A percentile compares a stretch with the other conserved stretches of the same genome.
Evolutionary conservation across 495 filamentous ascomycete genomes (phyloP).

Genomic region (Saxophila tyrrhenica): DNA sequence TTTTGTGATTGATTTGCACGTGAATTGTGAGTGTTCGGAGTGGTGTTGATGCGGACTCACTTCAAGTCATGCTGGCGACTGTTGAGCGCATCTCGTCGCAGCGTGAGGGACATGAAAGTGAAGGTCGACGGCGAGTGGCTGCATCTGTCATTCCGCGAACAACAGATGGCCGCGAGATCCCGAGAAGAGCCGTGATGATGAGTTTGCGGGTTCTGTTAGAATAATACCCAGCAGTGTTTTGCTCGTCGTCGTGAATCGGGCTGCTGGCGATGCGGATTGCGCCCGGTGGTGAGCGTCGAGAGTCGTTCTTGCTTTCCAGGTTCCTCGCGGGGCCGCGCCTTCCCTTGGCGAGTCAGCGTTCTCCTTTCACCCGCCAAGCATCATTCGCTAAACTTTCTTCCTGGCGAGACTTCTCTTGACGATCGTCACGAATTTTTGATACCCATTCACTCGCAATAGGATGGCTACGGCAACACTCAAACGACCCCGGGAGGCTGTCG

Average conservation of each 20-base stretch:
- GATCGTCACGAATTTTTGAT: neutral
- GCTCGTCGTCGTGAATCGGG: too few species aligned
- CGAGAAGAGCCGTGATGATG: neutral
- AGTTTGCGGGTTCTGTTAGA: too few species aligned
- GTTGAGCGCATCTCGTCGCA: conserved; percentile 47
- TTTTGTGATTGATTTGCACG: neutral
- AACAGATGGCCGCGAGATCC: conserved; percentile 14
- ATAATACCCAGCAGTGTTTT: too few species aligned
- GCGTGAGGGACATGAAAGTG: conserved; percentile 6
- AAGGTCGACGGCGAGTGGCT: conserved; percentile 33
- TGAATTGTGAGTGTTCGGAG: neutral
- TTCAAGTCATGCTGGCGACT: conserved; percentile 49
- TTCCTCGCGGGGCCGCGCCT: neutral
- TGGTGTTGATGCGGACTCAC: conserved; percentile 33
- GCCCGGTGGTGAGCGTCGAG: neutral
- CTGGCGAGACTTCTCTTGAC: neutral
- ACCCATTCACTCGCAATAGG: neutral
- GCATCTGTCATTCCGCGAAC: conserved; percentile 44
- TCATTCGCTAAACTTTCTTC: too few species aligned
- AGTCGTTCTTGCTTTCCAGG: neutral
- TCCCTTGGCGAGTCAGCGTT: neutral
- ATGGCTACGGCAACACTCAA: neutral
- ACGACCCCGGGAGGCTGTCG: neutral
- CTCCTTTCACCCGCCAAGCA: too few species aligned
- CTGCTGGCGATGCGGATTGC: neutral